Conservation (phyloP, 768 basidiomycete genomes). For the Phaeotremella fagi region DNA sequence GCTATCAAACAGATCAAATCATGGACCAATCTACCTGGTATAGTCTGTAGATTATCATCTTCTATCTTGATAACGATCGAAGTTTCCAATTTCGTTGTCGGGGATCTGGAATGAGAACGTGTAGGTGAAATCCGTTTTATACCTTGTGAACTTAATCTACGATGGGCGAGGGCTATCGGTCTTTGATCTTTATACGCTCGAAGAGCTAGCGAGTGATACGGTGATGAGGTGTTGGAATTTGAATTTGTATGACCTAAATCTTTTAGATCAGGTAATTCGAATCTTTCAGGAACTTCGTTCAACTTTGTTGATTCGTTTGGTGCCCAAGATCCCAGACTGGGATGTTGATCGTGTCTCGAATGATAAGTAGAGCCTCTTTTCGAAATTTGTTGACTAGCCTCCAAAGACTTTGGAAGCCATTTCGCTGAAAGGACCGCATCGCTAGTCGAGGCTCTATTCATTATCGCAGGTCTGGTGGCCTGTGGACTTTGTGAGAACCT, state of each 20-base stretch:
- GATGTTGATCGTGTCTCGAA: background rate
- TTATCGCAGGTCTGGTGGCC: too few species aligned
- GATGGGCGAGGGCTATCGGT: slow-evolving; percentile 6
- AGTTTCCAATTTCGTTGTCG: background rate
- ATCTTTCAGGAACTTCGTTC: background rate
- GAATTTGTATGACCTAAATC: too few species aligned
- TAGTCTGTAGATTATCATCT: slow-evolving; percentile 17
- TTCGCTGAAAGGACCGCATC: too few species aligned
- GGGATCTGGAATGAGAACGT: background rate
- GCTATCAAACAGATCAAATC: slow-evolving; percentile 26
- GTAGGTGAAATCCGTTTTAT: too few species aligned
- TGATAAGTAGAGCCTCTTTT: too few species aligned
- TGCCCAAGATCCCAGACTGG: background rate
- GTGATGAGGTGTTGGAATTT: too few species aligned
- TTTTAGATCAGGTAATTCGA: background rate
- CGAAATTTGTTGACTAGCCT: too few species aligned
- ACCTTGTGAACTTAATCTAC: background rate
- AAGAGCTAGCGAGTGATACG: too few species aligned
- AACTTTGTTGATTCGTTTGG: background rate
- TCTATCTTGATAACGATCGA: background rate
- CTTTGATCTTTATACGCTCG: background rate
- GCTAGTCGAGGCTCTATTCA: too few species aligned
- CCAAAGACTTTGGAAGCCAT: too few species aligned
- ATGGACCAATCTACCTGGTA: slow-evolving; percentile 29
- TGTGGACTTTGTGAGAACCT: too few species aligned